Evolutionary conservation across 495 filamentous ascomycete species (phyloP), one percentile per base, ranked within the genome.

Genomic region (Chaetomium fimeti): DNA sequence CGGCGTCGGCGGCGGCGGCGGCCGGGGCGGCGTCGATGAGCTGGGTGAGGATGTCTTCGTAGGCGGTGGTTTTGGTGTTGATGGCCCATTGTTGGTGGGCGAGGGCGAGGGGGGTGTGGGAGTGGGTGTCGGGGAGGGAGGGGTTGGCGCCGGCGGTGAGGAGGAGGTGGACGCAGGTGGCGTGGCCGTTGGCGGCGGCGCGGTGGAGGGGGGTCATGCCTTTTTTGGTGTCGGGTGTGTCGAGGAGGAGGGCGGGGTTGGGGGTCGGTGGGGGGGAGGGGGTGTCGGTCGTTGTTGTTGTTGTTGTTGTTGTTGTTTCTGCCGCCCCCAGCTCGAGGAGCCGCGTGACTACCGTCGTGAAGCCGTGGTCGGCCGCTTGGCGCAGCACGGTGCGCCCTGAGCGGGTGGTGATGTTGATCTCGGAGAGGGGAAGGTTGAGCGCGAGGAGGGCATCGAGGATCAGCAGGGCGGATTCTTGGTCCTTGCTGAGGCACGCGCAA

Each of bases 141-240:
- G 57, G 20, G 51, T 61, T 58, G 24, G 66, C 60, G 8, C 40
- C 16, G 13, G 64, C 57, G 29, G 45, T 36, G 25, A 71, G 62
- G n/a, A 73, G 49, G 11, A 61, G 57, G 0, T 24, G 56, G 1
- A 74, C 72, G 47, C 59, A 67, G 4, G 48, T 49, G 16, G 48
- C 24, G 47, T 71, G 67, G 27, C 70, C 74, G 38, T 55, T 27
- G 47, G 63, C 32, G n/a, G 72, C 64, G 24, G 74, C 74, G 40
- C 67, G 72, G 58, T 76, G 74, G 36, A 76, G 67, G 4, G 74
- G 36, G 12, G 71, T 69, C 63, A 67, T 65, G 13, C 68, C 60
- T 13, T 72, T 68, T 20, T 62, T 68, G 13, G 56, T 55, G 54
- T 74, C 70, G 0, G 36, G 60, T 3, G 53, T 18, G 56, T 73